These are phyloP conservation scores for Mrakia blollopis DNA, from an alignment of 768 basidiomycete genomes.

Conservation along the genomic window DNA sequence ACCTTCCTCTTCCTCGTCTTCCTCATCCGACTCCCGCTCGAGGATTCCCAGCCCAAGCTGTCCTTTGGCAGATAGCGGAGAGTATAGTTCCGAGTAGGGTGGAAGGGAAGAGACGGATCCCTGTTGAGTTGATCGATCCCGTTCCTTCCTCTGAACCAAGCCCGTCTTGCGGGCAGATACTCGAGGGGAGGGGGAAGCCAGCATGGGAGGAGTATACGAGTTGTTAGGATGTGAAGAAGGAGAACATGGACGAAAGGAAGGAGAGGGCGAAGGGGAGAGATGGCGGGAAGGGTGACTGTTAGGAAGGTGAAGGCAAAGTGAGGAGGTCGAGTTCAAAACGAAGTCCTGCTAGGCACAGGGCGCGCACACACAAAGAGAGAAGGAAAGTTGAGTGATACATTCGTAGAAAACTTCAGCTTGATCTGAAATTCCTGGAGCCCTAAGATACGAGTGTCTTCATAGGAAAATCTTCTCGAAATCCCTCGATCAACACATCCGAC, in stretches of 20 bases:
- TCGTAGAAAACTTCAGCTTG: too few relatives aligned
- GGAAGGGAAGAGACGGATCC: constrained; percentile 7
- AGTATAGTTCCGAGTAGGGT: constrained; percentile 2
- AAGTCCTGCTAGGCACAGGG: too few relatives aligned
- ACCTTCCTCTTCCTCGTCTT: neutral
- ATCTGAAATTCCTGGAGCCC: too few relatives aligned
- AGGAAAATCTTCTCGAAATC: too few relatives aligned
- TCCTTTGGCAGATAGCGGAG: neutral
- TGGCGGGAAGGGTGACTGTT: neutral
- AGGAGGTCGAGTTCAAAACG: too few relatives aligned
- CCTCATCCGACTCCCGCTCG: neutral
- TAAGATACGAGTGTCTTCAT: too few relatives aligned
- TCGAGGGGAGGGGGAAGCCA: neutral
- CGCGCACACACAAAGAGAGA: too few relatives aligned
- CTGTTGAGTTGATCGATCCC: neutral
- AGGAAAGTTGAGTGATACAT: too few relatives aligned
- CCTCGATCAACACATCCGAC: too few relatives aligned
- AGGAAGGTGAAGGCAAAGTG: neutral
- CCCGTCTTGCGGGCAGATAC: neutral
- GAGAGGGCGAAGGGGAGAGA: neutral
- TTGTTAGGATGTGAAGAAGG: neutral
- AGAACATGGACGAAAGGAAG: neutral
- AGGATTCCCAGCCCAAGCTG: neutral
- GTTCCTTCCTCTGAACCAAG: neutral
- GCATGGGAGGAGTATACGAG: neutral